phyloP scores from a whole-genome alignment of 2,329 filamentous ascomycete species.

The Chrysosporium keratinophilum region DNA sequence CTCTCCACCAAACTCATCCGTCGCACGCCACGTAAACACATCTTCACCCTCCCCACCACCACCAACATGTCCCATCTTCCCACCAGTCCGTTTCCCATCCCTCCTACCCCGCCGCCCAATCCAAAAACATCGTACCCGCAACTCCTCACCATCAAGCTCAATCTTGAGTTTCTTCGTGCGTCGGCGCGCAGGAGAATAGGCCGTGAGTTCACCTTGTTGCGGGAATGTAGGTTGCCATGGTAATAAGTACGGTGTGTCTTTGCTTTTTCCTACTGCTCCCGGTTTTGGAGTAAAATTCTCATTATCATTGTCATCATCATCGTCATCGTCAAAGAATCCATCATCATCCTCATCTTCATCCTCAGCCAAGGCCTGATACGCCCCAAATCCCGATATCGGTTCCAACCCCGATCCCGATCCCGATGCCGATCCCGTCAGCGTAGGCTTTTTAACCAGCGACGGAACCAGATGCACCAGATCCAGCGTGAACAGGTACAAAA shows the following conservation, averaged over 20 bases:
- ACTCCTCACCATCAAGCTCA: constrained; percentile 21
- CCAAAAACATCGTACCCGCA: constrained; percentile 18
- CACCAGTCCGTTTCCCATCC: no score
- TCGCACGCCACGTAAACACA: constrained; percentile 2
- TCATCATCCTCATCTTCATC: neutral
- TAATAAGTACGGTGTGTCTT: neutral
- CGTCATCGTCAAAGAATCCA: neutral
- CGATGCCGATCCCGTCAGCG: neutral
- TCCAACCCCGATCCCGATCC: neutral
- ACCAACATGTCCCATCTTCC: neutral
- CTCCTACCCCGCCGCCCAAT: neutral
- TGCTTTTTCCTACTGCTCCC: neutral
- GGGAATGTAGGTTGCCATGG: constrained; percentile 22
- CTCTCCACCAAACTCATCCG: neutral
- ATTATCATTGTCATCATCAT: no score
- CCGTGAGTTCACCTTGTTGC: constrained; percentile 28
- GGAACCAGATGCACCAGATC: constrained; percentile 30
- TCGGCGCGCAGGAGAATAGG: constrained; percentile 16
- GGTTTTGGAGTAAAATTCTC: neutral
- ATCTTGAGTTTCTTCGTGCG: constrained; percentile 28
- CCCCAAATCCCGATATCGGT: neutral
- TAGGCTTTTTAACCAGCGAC: constrained; percentile 10
- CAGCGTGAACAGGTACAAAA: constrained; percentile 30
- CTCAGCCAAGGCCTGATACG: neutral
- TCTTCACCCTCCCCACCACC: neutral